Base-by-base conservation (phyloP, 306 rosid species). In the Castanopsis chinensis region DNA sequence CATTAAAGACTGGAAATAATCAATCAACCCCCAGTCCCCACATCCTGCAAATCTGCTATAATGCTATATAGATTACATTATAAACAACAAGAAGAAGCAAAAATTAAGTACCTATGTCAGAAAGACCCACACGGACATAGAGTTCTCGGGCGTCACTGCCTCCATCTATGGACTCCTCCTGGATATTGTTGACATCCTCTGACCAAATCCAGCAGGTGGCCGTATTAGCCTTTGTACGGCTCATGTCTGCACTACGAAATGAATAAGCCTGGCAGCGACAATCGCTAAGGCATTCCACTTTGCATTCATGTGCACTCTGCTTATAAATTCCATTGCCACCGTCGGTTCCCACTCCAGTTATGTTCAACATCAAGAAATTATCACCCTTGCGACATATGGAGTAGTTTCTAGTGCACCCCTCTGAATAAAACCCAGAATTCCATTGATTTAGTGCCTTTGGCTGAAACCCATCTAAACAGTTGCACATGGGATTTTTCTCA, bases 401-500 rank as follows among this genome's bases (percentile, higher is more conserved):
- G 1, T 49, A 23, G 4, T 25, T 9, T 25, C 71, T 57, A 18
- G 5, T 13, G 33, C 82, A 78, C 20, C 76, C 82, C 0, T 9
- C 60, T 3, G 11, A 57, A 71, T 70, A 78, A 27, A 27, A 20
- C 19, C 35, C 18, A 11, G 54, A 41, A 0, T 13, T 71, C 82
- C 82, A 71, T 6, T 35, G 17, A 1, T 15, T 3, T 19, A 20
- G 18, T 15, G 2, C 14, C 7, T 56, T 78, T 0, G 82, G 82
- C 65, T 23, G 18, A 71, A 55, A 71, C 55, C 76, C 71, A 58
- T 76, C 71, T 19, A 78, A 59, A 12, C 82, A 78, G 61, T 28
- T 70, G 77, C 82, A 78, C 11, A 35, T 12, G 1, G 19, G 4
- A 19, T 4, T 5, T 3, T 27, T 43, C 61, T 58, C 12, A 45